Evolutionary conservation across 176 grass and related monocot genomes (phyloP), one percentile per base, ranked within the genome.

Genomic region (Zea luxurians): DNA sequence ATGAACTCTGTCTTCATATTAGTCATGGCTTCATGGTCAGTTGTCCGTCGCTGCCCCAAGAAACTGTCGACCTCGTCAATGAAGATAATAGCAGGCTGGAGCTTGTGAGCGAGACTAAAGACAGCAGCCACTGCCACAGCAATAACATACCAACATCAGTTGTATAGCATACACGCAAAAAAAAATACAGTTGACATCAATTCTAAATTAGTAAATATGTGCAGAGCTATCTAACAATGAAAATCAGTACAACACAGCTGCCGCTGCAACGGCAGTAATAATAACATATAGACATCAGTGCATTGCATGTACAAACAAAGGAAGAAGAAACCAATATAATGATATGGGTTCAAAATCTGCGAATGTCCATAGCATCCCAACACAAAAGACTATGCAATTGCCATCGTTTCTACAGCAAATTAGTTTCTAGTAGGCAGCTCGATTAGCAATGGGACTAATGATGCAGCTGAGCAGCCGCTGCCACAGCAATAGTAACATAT

Each of bases 1-100:
- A 99, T 99, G 80, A 99, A 99, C 74, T 99, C 96, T 9, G 92
- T 99, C 91, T 99, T 99, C 96, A 99, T 99, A 55, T 91, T 95
- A 67, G 92, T 95, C 90, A 99, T 84, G 70, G 92, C 88, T 73
- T 99, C 96, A 80, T 95, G 88, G 67, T 99, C 96, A 5, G 96
- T 93, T 6, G 82, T 91, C 11, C 88, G 85, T 0, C 96, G 86
- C 58, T 95, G 96, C 4, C 96, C 96, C 72, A 99, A 77, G 86
- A 99, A 99, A 21, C 96, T 95, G 78, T 99, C 96, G 0, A 99
- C 96, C 84, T 99, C 96, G 10, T 99, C 96, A 8, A 99, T 93
- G 86, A 99, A 99, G 78, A 99, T 99, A 64, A 99, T 99, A 17
- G 96, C 96, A 1, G 96, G 96, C 66, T 99, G 96, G 66, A 99